A percentile compares a stretch with the other conserved stretches of the same genome.
Evolutionary conservation across 768 basidiomycete genomes (phyloP).

Genomic region (Gymnopilus junonius): DNA sequence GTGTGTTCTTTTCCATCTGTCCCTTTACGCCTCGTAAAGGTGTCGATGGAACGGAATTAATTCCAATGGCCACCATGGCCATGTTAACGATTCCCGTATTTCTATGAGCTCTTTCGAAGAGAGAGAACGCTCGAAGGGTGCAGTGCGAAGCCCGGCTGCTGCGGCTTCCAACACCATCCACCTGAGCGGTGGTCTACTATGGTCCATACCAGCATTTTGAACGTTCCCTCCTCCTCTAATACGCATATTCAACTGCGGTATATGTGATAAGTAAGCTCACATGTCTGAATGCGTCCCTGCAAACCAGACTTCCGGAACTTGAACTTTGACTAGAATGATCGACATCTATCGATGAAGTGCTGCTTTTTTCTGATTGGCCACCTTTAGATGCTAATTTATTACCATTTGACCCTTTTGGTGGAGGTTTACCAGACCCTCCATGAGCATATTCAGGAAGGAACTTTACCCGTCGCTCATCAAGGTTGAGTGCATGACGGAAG

Average conservation of each 20-base stretch:
- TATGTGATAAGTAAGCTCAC: too few species aligned
- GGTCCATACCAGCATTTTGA: slow-evolving; percentile 22
- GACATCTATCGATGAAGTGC: too few species aligned
- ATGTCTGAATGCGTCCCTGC: too few species aligned
- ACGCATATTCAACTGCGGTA: too few species aligned
- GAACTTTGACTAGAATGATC: too few species aligned
- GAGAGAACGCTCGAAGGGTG: slow-evolving; percentile 9
- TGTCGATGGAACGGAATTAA: slow-evolving; percentile 7
- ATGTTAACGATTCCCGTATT: slow-evolving; percentile 23
- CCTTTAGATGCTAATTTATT: too few species aligned
- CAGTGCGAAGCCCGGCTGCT: slow-evolving; percentile 17
- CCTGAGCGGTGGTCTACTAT: slow-evolving; percentile 22
- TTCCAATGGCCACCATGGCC: slow-evolving; percentile 23
- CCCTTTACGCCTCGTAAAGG: too few species aligned
- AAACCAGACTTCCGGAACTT: too few species aligned
- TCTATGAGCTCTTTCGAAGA: slow-evolving; percentile 10
- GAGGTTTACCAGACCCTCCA: slow-evolving; percentile 3
- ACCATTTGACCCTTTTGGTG: too few species aligned
- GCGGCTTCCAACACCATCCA: slow-evolving; percentile 31
- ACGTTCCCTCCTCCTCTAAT: slow-evolving; percentile 24
- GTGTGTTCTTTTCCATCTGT: too few species aligned
- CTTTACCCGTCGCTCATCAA: slow-evolving; percentile 52
- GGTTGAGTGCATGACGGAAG: slow-evolving; percentile 51
- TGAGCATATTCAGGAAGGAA: slow-evolving; percentile 48
- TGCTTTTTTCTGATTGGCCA: too few species aligned